Conservation (phyloP, 768 basidiomycete genomes). For the Kondoa subrosea region DNA sequence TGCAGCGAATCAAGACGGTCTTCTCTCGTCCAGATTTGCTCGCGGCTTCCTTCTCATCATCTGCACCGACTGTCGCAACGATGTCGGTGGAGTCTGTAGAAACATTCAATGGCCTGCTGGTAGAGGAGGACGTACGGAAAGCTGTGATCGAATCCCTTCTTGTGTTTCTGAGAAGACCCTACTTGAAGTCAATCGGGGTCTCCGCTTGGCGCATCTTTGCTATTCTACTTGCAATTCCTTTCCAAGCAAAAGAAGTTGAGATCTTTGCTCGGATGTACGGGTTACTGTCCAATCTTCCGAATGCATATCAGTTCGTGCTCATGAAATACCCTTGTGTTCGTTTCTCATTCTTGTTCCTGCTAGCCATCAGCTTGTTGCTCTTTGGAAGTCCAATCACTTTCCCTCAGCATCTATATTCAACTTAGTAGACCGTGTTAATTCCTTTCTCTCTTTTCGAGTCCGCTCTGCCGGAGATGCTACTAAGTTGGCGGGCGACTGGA, state of each 20-base stretch:
- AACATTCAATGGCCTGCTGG: background rate
- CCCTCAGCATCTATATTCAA: background rate
- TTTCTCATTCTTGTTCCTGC: background rate
- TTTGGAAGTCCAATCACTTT: background rate
- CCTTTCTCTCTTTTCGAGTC: background rate
- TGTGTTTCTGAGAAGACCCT: background rate
- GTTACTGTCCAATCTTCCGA: background rate
- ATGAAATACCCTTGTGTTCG: background rate
- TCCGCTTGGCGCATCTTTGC: background rate
- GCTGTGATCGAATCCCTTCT: background rate
- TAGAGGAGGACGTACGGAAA: background rate
- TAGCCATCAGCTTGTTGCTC: background rate
- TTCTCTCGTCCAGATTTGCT: background rate
- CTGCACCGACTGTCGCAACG: background rate
- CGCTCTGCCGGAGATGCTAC: background rate
- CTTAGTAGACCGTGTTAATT: background rate
- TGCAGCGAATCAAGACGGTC: background rate
- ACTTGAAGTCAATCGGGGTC: background rate
- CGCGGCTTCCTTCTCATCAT: background rate
- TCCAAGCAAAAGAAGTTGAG: background rate
- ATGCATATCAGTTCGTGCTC: background rate
- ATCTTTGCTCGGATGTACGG: background rate
- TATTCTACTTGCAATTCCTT: background rate
- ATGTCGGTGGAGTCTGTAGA: background rate
- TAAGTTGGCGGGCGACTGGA: background rate